phyloP scores from a whole-genome alignment of 805 yeast species.

The Ogataea dorogensis region DNA sequence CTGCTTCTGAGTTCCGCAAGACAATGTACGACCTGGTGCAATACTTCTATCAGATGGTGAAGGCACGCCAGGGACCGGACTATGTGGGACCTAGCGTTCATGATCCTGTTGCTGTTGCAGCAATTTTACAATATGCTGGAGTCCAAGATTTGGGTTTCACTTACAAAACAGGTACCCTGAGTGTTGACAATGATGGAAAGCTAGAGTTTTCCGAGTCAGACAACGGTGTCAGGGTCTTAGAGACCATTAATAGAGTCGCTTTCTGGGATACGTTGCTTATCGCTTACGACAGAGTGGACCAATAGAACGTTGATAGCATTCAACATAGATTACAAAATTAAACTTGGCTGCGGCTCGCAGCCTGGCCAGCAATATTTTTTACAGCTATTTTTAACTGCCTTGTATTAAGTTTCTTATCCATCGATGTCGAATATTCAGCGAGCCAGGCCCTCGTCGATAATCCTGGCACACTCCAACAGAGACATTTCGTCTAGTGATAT shows the following conservation, averaged over 20 bases:
- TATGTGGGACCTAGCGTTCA: constrained; percentile 71
- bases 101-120: constrained; percentile 72
- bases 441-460: constrained; percentile 19
- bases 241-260: constrained; percentile 37
- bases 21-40: constrained; percentile 54
- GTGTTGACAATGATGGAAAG: constrained; percentile 32
- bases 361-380: constrained; percentile 1
- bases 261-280: constrained; percentile 48
- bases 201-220: constrained; percentile 16
- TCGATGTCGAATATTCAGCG: constrained; percentile 11
- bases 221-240: constrained; percentile 41
- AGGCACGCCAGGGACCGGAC: constrained; percentile 40
- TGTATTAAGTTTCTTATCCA: not conserved
- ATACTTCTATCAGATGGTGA: constrained; percentile 48
- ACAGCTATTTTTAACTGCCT: not conserved
- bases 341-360: not conserved
- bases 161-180: constrained; percentile 20
- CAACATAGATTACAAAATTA: too few relatives aligned
- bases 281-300: constrained; percentile 39
- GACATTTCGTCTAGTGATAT: constrained; percentile 22
- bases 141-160: constrained; percentile 21
- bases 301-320: too few relatives aligned
- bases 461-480: constrained; percentile 17
- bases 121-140: constrained; percentile 47
- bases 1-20: constrained; percentile 46